These are phyloP conservation scores for Candida montana DNA, from an alignment of 805 yeast species.

Conservation along the genomic window DNA sequence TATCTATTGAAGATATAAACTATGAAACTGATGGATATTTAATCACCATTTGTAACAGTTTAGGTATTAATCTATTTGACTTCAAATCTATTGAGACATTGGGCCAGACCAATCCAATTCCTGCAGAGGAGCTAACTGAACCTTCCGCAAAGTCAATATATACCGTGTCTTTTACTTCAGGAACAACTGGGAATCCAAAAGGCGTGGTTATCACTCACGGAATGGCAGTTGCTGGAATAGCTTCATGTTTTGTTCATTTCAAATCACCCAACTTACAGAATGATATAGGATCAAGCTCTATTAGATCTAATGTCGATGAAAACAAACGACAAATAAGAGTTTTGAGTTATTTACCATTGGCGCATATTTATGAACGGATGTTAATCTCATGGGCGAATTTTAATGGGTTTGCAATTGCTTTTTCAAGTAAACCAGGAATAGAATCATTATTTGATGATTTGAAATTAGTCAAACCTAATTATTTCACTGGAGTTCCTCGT, in stretches of 20 bases:
- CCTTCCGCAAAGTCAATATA: slow-evolving; percentile 37
- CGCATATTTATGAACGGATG: slow-evolving; percentile 55
- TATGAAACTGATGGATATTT: slow-evolving; percentile 22
- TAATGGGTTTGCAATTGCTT: slow-evolving; percentile 39
- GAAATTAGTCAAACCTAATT: slow-evolving; percentile 39
- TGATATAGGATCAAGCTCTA: background rate
- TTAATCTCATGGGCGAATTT: slow-evolving; percentile 27
- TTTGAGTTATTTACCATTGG: slow-evolving; percentile 46
- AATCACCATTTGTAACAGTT: slow-evolving; percentile 15
- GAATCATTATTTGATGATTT: slow-evolving; percentile 46
- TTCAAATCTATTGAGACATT: slow-evolving; percentile 29
- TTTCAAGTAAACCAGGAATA: slow-evolving; percentile 41
- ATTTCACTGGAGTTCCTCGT: slow-evolving; percentile 50
- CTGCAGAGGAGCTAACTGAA: slow-evolving; percentile 18
- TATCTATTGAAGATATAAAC: slow-evolving; percentile 42
- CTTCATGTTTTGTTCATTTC: slow-evolving; percentile 14
- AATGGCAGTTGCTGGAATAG: slow-evolving; percentile 38
- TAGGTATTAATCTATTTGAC: slow-evolving; percentile 30
- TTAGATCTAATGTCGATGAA: slow-evolving; percentile 13
- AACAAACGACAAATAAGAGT: slow-evolving; percentile 26
- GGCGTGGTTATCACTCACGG: slow-evolving; percentile 49
- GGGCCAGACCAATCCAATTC: slow-evolving; percentile 31
- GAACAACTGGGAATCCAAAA: slow-evolving; percentile 63
- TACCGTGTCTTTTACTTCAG: slow-evolving; percentile 60
- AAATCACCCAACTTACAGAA: slow-evolving; percentile 9